Percentiles rank a stretch among this genome's conserved stretches.
Evolutionary conservation across 23 red algal species (phyloP).

Genomic region (Gracilaria gracilis): DNA sequence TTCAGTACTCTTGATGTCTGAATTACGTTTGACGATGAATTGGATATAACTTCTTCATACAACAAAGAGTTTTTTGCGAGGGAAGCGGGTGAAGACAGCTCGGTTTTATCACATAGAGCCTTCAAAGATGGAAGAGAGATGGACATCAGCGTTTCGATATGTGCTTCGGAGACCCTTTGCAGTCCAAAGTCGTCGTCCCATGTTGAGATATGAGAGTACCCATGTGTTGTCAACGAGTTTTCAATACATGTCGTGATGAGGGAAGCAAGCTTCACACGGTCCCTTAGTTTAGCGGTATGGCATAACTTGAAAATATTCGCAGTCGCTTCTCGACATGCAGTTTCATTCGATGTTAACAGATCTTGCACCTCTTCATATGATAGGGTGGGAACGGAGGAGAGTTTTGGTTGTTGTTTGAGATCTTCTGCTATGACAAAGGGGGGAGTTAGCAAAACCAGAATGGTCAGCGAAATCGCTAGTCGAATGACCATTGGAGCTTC

Average conservation of each 20-base stretch:
- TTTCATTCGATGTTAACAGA: not conserved
- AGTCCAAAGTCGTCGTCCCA: not conserved
- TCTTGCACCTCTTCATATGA: not conserved
- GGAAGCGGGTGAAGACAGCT: not conserved
- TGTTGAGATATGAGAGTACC: not conserved
- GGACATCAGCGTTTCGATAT: not conserved
- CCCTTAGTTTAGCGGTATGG: not conserved
- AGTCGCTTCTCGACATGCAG: not conserved
- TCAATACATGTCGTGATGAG: not conserved
- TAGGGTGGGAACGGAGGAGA: not conserved
- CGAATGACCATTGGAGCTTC: not conserved
- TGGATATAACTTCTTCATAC: not conserved
- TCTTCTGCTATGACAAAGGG: not conserved
- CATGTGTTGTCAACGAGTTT: not conserved
- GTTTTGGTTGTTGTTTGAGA: not conserved
- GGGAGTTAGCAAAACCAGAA: not conserved
- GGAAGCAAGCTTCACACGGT: not conserved
- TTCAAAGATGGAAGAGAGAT: not conserved
- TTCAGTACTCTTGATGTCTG: not conserved
- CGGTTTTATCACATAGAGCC: not conserved
- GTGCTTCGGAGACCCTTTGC: not conserved
- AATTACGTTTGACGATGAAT: not conserved
- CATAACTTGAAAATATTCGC: not conserved
- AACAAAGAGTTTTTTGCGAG: not conserved
- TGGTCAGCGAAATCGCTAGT: not conserved